Evolutionary conservation across 2,329 filamentous ascomycete species (phyloP), one percentile per base, ranked within the genome.

Genomic region (Fusarium redolens): DNA sequence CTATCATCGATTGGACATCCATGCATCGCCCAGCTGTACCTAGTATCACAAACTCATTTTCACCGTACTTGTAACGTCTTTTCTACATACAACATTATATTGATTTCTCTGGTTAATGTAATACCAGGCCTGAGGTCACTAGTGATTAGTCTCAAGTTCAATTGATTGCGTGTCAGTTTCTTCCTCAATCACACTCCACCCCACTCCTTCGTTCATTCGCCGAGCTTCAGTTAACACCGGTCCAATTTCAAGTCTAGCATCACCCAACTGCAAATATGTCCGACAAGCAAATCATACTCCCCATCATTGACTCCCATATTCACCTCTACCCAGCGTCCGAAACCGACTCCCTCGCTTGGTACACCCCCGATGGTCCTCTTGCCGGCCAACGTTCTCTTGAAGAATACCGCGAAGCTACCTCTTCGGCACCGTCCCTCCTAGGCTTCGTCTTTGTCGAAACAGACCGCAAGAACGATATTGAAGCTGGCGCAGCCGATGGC

Each of bases 221-320:
- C 47, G 35, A 62, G 56, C 65, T 50, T 37, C 41, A 38, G 38
- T 45, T 56, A 33, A 41, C 35, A 15, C 20, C 35, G n/a, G 15
- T 38, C 22, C 33, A 54, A 50, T n/a, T 18, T 52, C 20, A 25
- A 43, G 37, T 41, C 37, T 40, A 55, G 50, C 40, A 48, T 38
- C 37, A 17, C 20, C 40, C 40, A 59, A 51, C 71, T 61, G 62
- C 65, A 61, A 79, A 62, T 70, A 83, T 82, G 81, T 76, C 83
- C 64, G 79, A 85, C 65, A 73, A 81, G 28, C 79, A 81, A 74
- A 78, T 83, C 75, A 65, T 83, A 76, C 83, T 87, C 80, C 89
- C 86, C 77, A 91, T 97, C 79, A 90, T 98, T 82, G 95, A 98
- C 85, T 92, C 94, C 43, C 96, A 98, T 85, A 92, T 98, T 82